These are phyloP conservation scores for Calophaca sinica DNA, from an alignment of 306 rosid genomes.

Conservation along the genomic window DNA sequence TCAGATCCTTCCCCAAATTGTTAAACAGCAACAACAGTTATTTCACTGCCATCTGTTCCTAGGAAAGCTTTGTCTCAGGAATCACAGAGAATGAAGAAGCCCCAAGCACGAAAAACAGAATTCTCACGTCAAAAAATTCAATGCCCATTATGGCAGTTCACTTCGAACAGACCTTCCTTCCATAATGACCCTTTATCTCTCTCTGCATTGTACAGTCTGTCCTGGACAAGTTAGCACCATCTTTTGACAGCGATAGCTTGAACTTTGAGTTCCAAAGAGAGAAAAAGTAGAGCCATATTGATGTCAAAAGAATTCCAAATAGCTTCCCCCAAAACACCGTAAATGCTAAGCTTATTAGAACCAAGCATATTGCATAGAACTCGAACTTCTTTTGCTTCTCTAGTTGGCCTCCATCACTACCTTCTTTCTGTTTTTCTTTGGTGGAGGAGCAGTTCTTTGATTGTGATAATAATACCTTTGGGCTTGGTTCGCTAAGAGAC, in stretches of 20 bases:
- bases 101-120: conserved; percentile 49
- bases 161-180: conserved; percentile 15
- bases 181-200: conserved; percentile 51
- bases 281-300: conserved; percentile 55
- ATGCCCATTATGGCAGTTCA: conserved; percentile 45
- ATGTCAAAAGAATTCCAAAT: conserved; percentile 59
- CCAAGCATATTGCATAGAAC: conserved; percentile 51
- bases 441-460: conserved; percentile 39
- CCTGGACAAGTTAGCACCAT: conserved; percentile 39
- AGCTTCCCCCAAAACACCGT: conserved; percentile 73
- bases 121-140: conserved; percentile 52
- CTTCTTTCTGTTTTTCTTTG: conserved; percentile 25
- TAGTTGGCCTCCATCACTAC: background rate
- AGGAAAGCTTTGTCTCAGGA: conserved; percentile 32
- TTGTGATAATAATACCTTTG: conserved; percentile 17
- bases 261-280: conserved; percentile 26
- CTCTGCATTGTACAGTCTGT: conserved; percentile 35
- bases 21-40: conserved; percentile 29
- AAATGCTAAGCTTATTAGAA: conserved; percentile 61
- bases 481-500: conserved; percentile 16
- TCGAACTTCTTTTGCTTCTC: conserved; percentile 49
- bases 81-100: conserved; percentile 42
- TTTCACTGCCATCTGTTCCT: conserved; percentile 39
- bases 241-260: conserved; percentile 30
- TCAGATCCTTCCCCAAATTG: background rate